Conservation (phyloP, 2,329 filamentous ascomycete genomes). For the Chrysoporthe cubensis region DNA sequence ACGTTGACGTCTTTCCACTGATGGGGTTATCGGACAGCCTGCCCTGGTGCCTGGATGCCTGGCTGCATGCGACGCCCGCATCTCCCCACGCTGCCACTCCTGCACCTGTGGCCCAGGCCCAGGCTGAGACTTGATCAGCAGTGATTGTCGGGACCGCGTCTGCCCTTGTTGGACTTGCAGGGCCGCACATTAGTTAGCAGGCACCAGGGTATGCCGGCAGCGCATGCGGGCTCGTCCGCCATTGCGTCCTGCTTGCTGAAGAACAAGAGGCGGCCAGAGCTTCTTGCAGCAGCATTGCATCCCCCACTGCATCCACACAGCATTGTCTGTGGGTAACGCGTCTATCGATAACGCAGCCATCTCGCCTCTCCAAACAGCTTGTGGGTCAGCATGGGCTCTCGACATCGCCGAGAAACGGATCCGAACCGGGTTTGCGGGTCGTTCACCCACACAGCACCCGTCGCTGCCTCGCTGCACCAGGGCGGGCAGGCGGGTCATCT, state of each 20-base stretch:
- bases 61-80: constrained; percentile 4
- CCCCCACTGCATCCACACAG: constrained; percentile 6
- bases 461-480: constrained; percentile 4
- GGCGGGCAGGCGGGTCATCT: constrained; percentile 12
- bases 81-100: constrained; percentile 13
- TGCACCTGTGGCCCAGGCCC: constrained; percentile 1
- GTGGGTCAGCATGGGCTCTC: neutral
- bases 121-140: constrained; percentile 9
- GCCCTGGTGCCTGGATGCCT: neutral
- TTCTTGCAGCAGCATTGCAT: constrained; percentile 25
- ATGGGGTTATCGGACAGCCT: neutral
- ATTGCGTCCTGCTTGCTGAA: constrained; percentile 24
- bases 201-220: constrained; percentile 21
- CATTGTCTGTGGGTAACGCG: constrained; percentile 19
- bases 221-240: constrained; percentile 25
- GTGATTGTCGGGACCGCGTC: constrained; percentile 8
- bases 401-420: constrained; percentile 7
- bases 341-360: neutral
- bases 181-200: neutral
- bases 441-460: constrained; percentile 6
- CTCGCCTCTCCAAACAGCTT: constrained; percentile 1
- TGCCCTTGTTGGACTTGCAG: constrained; percentile 14
- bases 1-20: neutral
- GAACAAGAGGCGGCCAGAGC: constrained; percentile 27
- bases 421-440: constrained; percentile 10